phyloP scores from a whole-genome alignment of 805 yeast genomes.

The Lipomyces japonicus region DNA sequence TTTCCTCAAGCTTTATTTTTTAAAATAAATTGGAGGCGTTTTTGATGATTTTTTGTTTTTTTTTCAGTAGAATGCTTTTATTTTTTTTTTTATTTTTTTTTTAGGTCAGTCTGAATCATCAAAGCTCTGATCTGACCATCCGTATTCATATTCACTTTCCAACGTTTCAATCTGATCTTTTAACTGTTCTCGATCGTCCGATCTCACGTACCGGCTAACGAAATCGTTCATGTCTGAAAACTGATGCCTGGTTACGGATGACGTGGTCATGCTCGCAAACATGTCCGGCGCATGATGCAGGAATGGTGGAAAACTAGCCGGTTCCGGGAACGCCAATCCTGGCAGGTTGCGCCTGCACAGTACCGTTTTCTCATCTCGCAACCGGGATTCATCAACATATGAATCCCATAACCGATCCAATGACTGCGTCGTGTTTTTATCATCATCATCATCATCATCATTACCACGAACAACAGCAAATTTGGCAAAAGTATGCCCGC shows the following conservation, averaged over 20 bases:
- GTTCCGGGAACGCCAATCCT: slow-evolving; percentile 1
- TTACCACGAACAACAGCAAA: slow-evolving; percentile 4
- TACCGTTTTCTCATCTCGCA: neutral
- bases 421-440: too few relatives aligned
- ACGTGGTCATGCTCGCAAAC: neutral
- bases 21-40: too few relatives aligned
- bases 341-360: neutral
- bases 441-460: neutral
- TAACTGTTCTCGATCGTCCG: slow-evolving; percentile 54
- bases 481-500: slow-evolving; percentile 1
- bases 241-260: slow-evolving; percentile 1
- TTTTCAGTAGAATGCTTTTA: too few relatives aligned
- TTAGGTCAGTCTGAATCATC: slow-evolving; percentile 2
- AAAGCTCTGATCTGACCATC: slow-evolving; percentile 45
- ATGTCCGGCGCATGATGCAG: neutral
- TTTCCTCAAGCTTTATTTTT: too few relatives aligned
- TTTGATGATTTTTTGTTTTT: too few relatives aligned
- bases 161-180: slow-evolving; percentile 47
- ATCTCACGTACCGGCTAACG: slow-evolving; percentile 29
- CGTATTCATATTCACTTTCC: slow-evolving; percentile 49
- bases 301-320: slow-evolving; percentile 2
- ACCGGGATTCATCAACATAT: neutral
- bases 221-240: slow-evolving; percentile 4
- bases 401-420: slow-evolving; percentile 1
- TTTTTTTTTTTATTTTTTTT: too few relatives aligned